phyloP scores from a whole-genome alignment of 257 asterid species.

The Fraxinus pennsylvanica region DNA sequence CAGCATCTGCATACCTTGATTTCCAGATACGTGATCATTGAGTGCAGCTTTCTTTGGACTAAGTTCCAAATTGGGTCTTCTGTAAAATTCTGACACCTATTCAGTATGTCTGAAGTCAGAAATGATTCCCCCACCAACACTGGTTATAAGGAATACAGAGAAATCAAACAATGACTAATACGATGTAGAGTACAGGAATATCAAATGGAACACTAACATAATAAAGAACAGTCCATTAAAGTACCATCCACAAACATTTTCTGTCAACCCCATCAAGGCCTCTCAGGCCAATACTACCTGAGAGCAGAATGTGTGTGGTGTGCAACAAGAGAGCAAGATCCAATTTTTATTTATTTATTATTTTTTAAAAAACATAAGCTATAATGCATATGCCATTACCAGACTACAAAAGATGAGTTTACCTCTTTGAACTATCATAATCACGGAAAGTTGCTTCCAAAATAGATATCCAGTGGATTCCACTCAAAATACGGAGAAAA shows the following conservation, averaged over 20 bases:
- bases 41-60: constrained; percentile 68
- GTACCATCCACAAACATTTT: constrained; percentile 2
- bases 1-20: constrained; percentile 74
- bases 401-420: neutral
- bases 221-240: constrained; percentile 2
- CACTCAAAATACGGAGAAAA: neutral
- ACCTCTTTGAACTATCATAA: neutral
- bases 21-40: constrained; percentile 63
- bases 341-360: too few relatives aligned
- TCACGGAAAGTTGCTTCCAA: neutral
- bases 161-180: constrained; percentile 21
- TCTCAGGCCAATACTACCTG: neutral
- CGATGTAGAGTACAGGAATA: constrained; percentile 22
- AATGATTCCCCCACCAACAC: constrained; percentile 1
- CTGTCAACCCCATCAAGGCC: neutral
- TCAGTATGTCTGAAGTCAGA: constrained; percentile 36
- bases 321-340: neutral
- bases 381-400: neutral
- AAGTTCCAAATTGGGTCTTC: constrained; percentile 71
- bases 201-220: constrained; percentile 3
- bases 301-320: too few relatives aligned
- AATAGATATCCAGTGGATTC: constrained; percentile 7
- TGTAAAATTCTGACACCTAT: constrained; percentile 88
- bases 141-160: constrained; percentile 10
- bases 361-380: too few relatives aligned